Evolutionary conservation across 495 filamentous ascomycete genomes (phyloP).

Genomic region (Trichocladium uniseriatum): DNA sequence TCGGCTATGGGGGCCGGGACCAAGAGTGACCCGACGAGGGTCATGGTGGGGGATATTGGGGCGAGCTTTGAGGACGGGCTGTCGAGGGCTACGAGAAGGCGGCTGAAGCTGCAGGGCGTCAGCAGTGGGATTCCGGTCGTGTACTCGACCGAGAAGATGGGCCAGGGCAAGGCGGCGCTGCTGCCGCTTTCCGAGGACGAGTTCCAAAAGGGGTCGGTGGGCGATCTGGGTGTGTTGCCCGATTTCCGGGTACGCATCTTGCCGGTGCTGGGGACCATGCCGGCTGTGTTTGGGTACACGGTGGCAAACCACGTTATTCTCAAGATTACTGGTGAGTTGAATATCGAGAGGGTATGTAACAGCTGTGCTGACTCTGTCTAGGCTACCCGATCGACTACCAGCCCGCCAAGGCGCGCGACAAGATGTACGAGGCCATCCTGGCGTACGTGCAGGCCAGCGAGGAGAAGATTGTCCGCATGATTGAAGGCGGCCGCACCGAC

Average conservation of each 20-base stretch:
- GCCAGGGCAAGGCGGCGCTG: slow-evolving; percentile 82
- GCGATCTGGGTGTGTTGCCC: slow-evolving; percentile 76
- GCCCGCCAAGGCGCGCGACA: slow-evolving; percentile 70
- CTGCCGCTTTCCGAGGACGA: slow-evolving; percentile 83
- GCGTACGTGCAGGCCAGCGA: slow-evolving; percentile 61
- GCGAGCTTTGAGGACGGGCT: slow-evolving; percentile 82
- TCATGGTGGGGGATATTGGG: slow-evolving; percentile 88
- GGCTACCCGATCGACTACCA: slow-evolving; percentile 82
- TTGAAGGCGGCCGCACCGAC: slow-evolving; percentile 45
- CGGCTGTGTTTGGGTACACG: slow-evolving; percentile 85
- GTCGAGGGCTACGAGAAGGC: slow-evolving; percentile 70
- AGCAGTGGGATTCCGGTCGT: slow-evolving; percentile 78
- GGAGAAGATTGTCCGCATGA: slow-evolving; percentile 55
- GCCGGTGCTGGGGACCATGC: slow-evolving; percentile 94
- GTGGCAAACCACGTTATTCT: slow-evolving; percentile 87
- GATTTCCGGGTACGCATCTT: slow-evolving; percentile 92
- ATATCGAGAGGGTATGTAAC: background rate
- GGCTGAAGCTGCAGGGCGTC: slow-evolving; percentile 72
- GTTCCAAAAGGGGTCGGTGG: slow-evolving; percentile 76
- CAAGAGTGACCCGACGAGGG: slow-evolving; percentile 90
- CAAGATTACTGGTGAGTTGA: slow-evolving; percentile 49
- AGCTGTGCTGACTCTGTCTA: slow-evolving; percentile 2
- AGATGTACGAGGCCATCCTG: slow-evolving; percentile 78
- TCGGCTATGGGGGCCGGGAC: slow-evolving; percentile 96
- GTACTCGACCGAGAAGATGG: slow-evolving; percentile 86